Evolutionary conservation across 2,329 filamentous ascomycete genomes (phyloP), one percentile per base, ranked within the genome.

Genomic region (Scolecobasidium constrictum): DNA sequence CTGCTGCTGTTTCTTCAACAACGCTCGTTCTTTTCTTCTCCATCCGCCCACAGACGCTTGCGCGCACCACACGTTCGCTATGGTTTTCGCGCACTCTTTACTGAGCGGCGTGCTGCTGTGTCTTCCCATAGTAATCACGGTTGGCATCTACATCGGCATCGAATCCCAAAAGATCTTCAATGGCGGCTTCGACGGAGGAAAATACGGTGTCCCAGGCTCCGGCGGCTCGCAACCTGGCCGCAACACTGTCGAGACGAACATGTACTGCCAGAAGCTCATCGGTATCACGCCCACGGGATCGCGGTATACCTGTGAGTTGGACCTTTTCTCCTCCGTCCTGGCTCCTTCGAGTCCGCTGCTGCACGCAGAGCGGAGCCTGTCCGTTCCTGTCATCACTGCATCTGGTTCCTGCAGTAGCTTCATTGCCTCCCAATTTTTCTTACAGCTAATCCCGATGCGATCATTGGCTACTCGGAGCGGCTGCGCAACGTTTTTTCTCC

Each of bases 201-300:
- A 36, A 17, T 21, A 37, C 19, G 33, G 26, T 22, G 20, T 22
- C 3, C 19, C 43, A 22, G 45, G 46, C 28, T 21, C 36, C 26
- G 43, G n/a, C 35, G 49, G 35, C 37, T 21, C n/a, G 21, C 22
- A 4, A 12, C 13, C 42, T 31, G 18, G 34, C 34, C 55, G 60
- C 53, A 65, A 65, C 50, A 50, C 64, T 40, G 54, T 55, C n/a
- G 37, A 26, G 37, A 38, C 39, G 15, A 41, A 41, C 39, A 16
- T 47, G 17, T 67, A 66, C 44, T 73, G 69, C 52, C 56, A 69
- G 23, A 55, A 57, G 41, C 58, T 66, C 0, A 60, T 56, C 28
- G 72, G 71, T 58, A 62, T 75, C 42, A 58, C 62, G 34, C 68
- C 68, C 19, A n/a, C 20, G 12, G 22, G 22, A 18, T 22, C 31